phyloP scores from a whole-genome alignment of 2,329 filamentous ascomycete genomes.

The Fusarium nelsonii region DNA sequence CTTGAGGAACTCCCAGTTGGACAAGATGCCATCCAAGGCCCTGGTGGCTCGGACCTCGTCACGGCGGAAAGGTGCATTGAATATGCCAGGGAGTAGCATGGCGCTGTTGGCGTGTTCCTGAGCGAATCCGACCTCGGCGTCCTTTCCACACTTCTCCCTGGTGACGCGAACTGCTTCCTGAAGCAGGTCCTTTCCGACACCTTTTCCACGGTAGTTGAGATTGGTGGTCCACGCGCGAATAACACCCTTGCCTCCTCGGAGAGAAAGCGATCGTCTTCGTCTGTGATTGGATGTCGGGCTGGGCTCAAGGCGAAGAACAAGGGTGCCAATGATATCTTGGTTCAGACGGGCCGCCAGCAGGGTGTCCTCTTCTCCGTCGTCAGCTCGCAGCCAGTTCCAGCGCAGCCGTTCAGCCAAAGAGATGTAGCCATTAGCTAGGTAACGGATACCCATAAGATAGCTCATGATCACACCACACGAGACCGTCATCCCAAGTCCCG shows the following conservation, averaged over 20 bases:
- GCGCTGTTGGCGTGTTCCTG: conserved; percentile 80
- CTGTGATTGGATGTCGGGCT: conserved; percentile 48
- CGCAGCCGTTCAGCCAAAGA: conserved; percentile 70
- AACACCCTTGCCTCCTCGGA: conserved; percentile 73
- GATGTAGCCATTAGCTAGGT: conserved; percentile 72
- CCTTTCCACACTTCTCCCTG: conserved; percentile 75
- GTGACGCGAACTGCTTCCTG: conserved; percentile 78
- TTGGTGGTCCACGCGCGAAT: conserved; percentile 87
- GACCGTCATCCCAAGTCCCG: conserved; percentile 68
- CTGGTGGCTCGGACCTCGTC: conserved; percentile 69
- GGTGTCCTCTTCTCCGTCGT: conserved; percentile 63
- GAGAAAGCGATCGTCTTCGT: conserved; percentile 54
- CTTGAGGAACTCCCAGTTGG: conserved; percentile 61
- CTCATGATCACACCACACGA: conserved; percentile 72
- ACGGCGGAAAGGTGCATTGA: conserved; percentile 71
- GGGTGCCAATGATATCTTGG: conserved; percentile 75
- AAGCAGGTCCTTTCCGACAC: conserved; percentile 79
- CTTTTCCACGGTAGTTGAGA: conserved; percentile 75
- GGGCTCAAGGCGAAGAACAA: conserved; percentile 75
- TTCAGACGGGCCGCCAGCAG: conserved; percentile 77
- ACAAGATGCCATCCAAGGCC: conserved; percentile 64
- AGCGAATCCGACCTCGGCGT: conserved; percentile 78
- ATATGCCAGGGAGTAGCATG: conserved; percentile 71
- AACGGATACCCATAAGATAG: conserved; percentile 72
- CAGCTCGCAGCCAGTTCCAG: conserved; percentile 69